Conservation (phyloP, 768 basidiomycete species). For the Lyophyllum shimeji region DNA sequence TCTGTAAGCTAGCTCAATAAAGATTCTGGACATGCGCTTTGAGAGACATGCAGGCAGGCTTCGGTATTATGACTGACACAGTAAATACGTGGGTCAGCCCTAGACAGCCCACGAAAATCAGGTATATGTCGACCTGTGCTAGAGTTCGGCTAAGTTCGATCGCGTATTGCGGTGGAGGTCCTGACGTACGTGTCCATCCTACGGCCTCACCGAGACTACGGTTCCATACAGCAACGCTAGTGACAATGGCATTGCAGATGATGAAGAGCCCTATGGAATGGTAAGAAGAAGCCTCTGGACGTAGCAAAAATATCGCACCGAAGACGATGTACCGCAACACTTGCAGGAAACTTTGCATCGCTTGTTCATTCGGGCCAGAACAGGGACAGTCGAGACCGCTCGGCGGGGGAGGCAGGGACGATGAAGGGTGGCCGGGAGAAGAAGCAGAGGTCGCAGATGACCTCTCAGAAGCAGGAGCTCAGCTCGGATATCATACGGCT, state of each 20-base stretch:
- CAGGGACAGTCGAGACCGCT: conserved; percentile 26
- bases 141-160: conserved; percentile 11
- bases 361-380: conserved; percentile 28
- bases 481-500: conserved; percentile 1
- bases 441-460: not conserved
- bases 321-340: conserved; percentile 59
- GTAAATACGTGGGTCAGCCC: conserved; percentile 59
- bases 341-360: conserved; percentile 47
- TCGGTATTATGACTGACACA: conserved; percentile 43
- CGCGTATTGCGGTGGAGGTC: not conserved
- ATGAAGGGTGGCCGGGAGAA: not conserved
- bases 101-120: conserved; percentile 58
- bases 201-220: conserved; percentile 43
- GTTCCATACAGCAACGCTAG: conserved; percentile 72
- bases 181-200: conserved; percentile 38
- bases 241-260: conserved; percentile 62
- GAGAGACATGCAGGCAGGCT: conserved; percentile 5
- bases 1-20: conserved; percentile 54
- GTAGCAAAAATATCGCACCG: conserved; percentile 37
- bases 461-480: conserved; percentile 3
- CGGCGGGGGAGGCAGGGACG: conserved; percentile 24
- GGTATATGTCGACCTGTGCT: conserved; percentile 57
- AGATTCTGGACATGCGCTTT: conserved; percentile 41
- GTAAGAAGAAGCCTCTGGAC: not conserved
- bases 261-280: conserved; percentile 51